Evolutionary conservation across 768 basidiomycete species (phyloP).

Genomic region (Saitozyma podzolica): DNA sequence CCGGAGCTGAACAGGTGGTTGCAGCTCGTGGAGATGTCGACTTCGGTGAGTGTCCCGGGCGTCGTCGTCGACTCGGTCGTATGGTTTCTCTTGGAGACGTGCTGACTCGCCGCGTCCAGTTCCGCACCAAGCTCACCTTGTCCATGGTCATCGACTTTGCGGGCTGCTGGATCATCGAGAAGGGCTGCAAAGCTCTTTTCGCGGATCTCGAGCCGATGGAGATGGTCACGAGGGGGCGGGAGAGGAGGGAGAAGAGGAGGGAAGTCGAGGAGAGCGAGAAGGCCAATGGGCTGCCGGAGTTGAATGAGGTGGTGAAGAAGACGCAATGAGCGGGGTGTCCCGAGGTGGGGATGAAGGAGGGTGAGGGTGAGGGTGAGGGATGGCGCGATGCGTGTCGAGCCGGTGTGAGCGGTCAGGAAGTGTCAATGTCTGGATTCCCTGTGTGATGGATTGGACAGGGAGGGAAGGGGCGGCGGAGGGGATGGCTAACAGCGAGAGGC

Average conservation of each 20-base stretch:
- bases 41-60: constrained; percentile 63
- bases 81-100: neutral
- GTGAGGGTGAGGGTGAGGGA: too few species aligned
- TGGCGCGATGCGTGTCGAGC: too few species aligned
- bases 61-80: neutral
- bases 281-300: constrained; percentile 11
- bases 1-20: constrained; percentile 96
- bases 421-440: too few species aligned
- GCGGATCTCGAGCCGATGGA: constrained; percentile 81
- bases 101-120: constrained; percentile 57
- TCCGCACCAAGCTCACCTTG: constrained; percentile 73
- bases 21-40: constrained; percentile 89
- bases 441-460: too few species aligned
- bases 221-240: constrained; percentile 79
- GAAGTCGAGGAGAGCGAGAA: constrained; percentile 55
- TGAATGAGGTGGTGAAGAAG: constrained; percentile 32
- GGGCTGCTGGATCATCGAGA: constrained; percentile 83
- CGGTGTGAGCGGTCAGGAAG: too few species aligned
- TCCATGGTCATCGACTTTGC: constrained; percentile 85
- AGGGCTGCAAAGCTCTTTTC: constrained; percentile 77
- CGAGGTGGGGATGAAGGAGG: neutral
- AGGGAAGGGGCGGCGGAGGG: too few species aligned
- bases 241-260: constrained; percentile 67
- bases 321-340: constrained; percentile 22
- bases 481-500: too few species aligned